Percentiles rank a stretch among this genome's conserved stretches.
These are phyloP conservation scores for Leccinum huronense DNA, from an alignment of 1,284 basidiomycete genomes.

Conservation along the genomic window DNA sequence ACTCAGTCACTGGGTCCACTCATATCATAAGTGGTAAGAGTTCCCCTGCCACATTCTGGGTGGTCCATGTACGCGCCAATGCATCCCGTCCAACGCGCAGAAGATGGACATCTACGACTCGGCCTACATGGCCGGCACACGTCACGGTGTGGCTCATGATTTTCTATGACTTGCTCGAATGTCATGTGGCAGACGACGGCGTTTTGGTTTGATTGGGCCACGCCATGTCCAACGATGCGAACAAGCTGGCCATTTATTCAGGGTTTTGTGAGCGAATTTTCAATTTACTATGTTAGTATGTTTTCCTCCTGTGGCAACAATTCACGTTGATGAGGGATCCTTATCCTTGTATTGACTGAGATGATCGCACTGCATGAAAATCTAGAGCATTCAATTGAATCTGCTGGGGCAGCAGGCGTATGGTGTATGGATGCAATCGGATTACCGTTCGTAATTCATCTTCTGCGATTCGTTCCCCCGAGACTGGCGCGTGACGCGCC, in stretches of 20 bases:
- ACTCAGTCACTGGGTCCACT: too few relatives aligned
- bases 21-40: too few relatives aligned
- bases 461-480: neutral
- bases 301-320: neutral
- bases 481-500: neutral
- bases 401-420: slow-evolving; percentile 37
- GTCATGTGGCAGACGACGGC: slow-evolving; percentile 43
- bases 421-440: slow-evolving; percentile 37
- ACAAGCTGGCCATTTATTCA: slow-evolving; percentile 40
- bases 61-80: slow-evolving; percentile 14
- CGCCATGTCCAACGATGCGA: slow-evolving; percentile 40
- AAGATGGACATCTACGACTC: slow-evolving; percentile 34
- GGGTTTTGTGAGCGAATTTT: slow-evolving; percentile 37
- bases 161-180: slow-evolving; percentile 42
- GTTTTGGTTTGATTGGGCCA: slow-evolving; percentile 40
- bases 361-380: neutral
- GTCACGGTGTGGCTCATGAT: slow-evolving; percentile 41
- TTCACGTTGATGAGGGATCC: neutral
- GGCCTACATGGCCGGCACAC: slow-evolving; percentile 33
- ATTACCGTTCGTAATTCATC: slow-evolving; percentile 22
- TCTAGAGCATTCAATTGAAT: slow-evolving; percentile 38
- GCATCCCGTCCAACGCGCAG: slow-evolving; percentile 5
- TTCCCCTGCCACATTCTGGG: too few relatives aligned
- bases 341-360: neutral
- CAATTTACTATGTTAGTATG: too few relatives aligned